Evolutionary conservation across 371 early-diverging fungal genomes (phyloP).

Genomic region (Saksenaea oblongispora): DNA sequence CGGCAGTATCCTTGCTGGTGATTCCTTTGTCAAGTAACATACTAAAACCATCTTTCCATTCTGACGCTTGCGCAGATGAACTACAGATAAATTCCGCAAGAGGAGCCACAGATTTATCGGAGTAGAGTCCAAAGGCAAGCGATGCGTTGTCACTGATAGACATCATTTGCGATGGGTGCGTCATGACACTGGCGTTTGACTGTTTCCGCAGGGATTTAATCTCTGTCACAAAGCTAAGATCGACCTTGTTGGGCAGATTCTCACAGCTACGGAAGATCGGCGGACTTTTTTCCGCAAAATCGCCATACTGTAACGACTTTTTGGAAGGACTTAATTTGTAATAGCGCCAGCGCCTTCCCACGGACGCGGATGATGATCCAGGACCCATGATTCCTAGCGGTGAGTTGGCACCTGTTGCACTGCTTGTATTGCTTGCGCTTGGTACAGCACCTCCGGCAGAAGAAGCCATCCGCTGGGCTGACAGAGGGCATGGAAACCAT

Average conservation of each 20-base stretch:
- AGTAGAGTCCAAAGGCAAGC: slow-evolving; percentile 51
- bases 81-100: slow-evolving; percentile 66
- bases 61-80: slow-evolving; percentile 54
- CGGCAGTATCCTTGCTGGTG: slow-evolving; percentile 65
- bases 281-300: slow-evolving; percentile 58
- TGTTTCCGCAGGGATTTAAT: slow-evolving; percentile 48
- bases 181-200: slow-evolving; percentile 10
- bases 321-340: slow-evolving; percentile 66
- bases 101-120: slow-evolving; percentile 28
- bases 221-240: slow-evolving; percentile 56
- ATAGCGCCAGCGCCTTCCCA: slow-evolving; percentile 54
- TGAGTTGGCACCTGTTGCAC: neutral
- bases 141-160: slow-evolving; percentile 2
- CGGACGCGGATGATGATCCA: slow-evolving; percentile 2
- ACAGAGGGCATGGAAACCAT: slow-evolving; percentile 66
- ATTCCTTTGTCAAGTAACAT: slow-evolving; percentile 71
- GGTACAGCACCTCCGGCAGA: neutral
- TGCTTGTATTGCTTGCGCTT: neutral
- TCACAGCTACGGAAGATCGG: slow-evolving; percentile 29
- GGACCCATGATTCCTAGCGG: slow-evolving; percentile 11
- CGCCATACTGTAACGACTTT: slow-evolving; percentile 66
- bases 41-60: slow-evolving; percentile 85
- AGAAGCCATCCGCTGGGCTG: slow-evolving; percentile 15
- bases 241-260: slow-evolving; percentile 50
- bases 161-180: neutral